Evolutionary conservation across 2,329 filamentous ascomycete species (phyloP).

Genomic region (Colletotrichum liaoningense): DNA sequence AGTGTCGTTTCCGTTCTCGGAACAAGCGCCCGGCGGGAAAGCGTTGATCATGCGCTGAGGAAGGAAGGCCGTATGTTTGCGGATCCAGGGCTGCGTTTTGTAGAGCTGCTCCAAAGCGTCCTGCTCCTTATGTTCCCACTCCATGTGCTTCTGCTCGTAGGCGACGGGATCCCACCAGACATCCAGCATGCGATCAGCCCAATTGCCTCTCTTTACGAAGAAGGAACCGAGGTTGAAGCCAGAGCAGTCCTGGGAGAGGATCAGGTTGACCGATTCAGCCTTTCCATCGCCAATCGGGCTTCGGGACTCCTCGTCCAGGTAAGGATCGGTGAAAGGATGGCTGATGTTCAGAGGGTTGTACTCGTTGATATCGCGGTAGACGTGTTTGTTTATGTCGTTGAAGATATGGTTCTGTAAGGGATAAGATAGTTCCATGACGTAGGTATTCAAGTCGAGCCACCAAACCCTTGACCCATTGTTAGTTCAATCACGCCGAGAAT

Average conservation of each 20-base stretch:
- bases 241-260: constrained; percentile 92
- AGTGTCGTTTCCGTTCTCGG: constrained; percentile 78
- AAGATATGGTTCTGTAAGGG: constrained; percentile 94
- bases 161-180: constrained; percentile 98
- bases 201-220: constrained; percentile 85
- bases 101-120: constrained; percentile 95
- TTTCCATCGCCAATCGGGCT: constrained; percentile 83
- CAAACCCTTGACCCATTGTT: constrained; percentile 77
- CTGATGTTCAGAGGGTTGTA: constrained; percentile 96
- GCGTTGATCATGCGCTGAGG: constrained; percentile 94
- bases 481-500: not conserved
- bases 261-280: constrained; percentile 82
- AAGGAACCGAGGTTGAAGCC: constrained; percentile 98
- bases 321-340: constrained; percentile 80
- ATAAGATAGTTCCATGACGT: constrained; percentile 95
- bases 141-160: constrained; percentile 98
- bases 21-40: constrained; percentile 91
- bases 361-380: constrained; percentile 95
- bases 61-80: constrained; percentile 88
- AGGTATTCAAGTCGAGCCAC: constrained; percentile 98
- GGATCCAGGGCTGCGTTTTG: constrained; percentile 89
- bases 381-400: constrained; percentile 76
- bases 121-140: constrained; percentile 99
- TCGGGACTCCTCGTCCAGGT: constrained; percentile 80
- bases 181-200: constrained; percentile 92